A percentile compares a stretch with the other conserved stretches of the same genome.
Evolutionary conservation across 306 rosid genomes (phyloP).

Genomic region (Notholithocarpus densiflorus): DNA sequence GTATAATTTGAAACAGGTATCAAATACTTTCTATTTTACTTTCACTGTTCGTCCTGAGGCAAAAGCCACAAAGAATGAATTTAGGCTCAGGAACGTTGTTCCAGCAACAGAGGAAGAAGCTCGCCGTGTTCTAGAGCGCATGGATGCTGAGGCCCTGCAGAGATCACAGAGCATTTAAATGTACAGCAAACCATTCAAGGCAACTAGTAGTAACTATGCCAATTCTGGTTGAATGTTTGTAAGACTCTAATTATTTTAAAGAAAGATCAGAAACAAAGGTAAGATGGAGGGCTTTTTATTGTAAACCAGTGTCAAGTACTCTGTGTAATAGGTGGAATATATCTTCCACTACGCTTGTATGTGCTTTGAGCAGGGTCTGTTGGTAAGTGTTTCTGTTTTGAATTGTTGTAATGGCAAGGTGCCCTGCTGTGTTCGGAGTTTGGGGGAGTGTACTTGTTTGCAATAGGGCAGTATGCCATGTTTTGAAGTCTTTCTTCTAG

Average conservation of each 20-base stretch:
- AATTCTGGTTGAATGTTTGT: background rate
- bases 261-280: background rate
- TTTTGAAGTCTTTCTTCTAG: too few species aligned
- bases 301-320: too few species aligned
- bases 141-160: conserved; percentile 68
- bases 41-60: conserved; percentile 85
- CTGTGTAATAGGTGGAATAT: too few species aligned
- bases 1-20: conserved; percentile 41
- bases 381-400: too few species aligned
- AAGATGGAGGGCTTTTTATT: background rate
- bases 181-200: conserved; percentile 19
- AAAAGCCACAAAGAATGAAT: conserved; percentile 53
- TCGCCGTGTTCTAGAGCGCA: conserved; percentile 64
- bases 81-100: conserved; percentile 66
- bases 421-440: too few species aligned
- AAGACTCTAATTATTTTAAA: background rate
- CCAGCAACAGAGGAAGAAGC: conserved; percentile 99
- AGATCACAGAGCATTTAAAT: background rate
- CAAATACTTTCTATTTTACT: conserved; percentile 82
- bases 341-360: too few species aligned
- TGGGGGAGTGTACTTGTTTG: too few species aligned
- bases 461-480: too few species aligned
- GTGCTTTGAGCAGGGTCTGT: too few species aligned
- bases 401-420: too few species aligned
- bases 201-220: background rate